Evolutionary conservation across 345 rosid genomes (phyloP), one percentile per base, ranked within the genome.

Genomic region (Cardamine resedifolia): DNA sequence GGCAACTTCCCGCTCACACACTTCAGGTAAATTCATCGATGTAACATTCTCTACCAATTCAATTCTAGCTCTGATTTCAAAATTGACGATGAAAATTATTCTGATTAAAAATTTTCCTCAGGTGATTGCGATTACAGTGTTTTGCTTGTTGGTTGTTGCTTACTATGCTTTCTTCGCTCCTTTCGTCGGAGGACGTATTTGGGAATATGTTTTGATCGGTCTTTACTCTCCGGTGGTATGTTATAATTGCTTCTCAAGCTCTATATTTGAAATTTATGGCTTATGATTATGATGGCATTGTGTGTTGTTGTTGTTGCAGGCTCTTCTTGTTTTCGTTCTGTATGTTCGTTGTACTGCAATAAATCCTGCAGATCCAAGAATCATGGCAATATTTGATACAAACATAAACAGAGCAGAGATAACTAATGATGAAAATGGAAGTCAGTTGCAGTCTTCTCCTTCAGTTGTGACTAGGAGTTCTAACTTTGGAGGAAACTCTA

Each of bases 1-100:
- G 98, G 98, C 95, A 94, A 73, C 85, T 94, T 9, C 98, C 98
- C 21, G 98, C 98, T 10, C 96, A 94, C 82, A 87, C 92, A 27
- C 82, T 84, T 58, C 97, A 94, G 92, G 98, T 88, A 77, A n/a
- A 7, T 12, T 21, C n/a, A 4, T 5, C 0, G 18, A 4, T 12
- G 19, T 16, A 9, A 19, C 18, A 7, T 34, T 62, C 51, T 44
- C 44, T 34, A 41, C 7, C 39, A 12, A 9, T 77, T 15, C 3
- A 43, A 43, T 43, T 43, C 48, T 23, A 15, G 5, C 10, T 66
- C 7, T 50, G 48, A 9, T 66, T 53, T 23, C 4, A 27, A 39
- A 15, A 52, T 16, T 60, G 75, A 19, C 30, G 38, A 51, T 74
- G n/a, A 12, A 41, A 21, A 53, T 56, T 64, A 16, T 75, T 61